These are phyloP conservation scores for Naganishia antarctica DNA, from an alignment of 768 basidiomycete species.

Conservation along the genomic window DNA sequence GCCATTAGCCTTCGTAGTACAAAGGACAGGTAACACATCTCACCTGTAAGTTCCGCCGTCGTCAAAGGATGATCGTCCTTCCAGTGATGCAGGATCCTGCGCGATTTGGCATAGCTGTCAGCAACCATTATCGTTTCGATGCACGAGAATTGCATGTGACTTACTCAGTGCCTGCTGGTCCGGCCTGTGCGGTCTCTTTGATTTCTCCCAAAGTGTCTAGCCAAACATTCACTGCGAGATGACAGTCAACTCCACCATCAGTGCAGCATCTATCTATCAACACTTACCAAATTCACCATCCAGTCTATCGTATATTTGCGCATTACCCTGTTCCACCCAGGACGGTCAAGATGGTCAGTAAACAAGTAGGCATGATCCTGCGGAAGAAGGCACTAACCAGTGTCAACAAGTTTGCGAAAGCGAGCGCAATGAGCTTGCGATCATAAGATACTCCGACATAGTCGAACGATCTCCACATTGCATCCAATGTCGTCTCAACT, in stretches of 20 bases:
- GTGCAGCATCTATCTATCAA: background rate
- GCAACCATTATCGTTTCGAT: background rate
- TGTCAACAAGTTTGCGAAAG: conserved; percentile 40
- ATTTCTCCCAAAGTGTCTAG: conserved; percentile 46
- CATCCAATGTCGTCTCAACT: conserved; percentile 45
- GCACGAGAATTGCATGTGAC: background rate
- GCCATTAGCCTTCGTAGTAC: background rate
- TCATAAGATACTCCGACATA: conserved; percentile 44
- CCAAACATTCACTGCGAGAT: conserved; percentile 44
- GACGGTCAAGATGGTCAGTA: conserved; percentile 29
- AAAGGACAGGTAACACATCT: background rate
- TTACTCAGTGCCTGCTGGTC: conserved; percentile 25
- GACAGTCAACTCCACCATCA: background rate
- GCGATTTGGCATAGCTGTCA: background rate
- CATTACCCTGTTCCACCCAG: conserved; percentile 35
- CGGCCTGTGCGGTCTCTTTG: conserved; percentile 33
- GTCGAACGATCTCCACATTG: conserved; percentile 47
- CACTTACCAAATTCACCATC: conserved; percentile 47
- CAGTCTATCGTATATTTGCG: conserved; percentile 40
- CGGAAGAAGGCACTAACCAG: conserved; percentile 21
- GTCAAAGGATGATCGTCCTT: conserved; percentile 20
- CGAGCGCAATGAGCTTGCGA: conserved; percentile 47
- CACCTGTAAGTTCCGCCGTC: conserved; percentile 12
- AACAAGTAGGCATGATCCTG: too few species aligned
- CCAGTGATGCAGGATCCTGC: conserved; percentile 27